Base-by-base conservation (phyloP, 2,329 filamentous ascomycete genomes). In the Penicillium hesseltinei region DNA sequence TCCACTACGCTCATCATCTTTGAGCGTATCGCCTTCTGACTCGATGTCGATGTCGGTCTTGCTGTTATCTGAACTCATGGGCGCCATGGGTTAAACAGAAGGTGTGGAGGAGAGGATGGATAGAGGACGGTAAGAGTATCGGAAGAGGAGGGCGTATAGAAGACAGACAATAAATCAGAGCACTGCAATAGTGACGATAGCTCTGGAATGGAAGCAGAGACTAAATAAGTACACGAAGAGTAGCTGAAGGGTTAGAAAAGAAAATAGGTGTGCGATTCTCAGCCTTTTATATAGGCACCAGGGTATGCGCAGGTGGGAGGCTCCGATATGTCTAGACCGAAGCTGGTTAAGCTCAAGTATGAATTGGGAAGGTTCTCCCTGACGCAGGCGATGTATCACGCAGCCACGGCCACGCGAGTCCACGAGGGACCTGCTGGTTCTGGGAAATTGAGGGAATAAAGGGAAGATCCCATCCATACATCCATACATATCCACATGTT, bases 31-130 rank as follows among this genome's bases (percentile, higher is more conserved):
- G 23, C 48, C 25, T 27, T 59, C 57, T 4, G 58, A 48, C 33
- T 66, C 62, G 36, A 64, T 49, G 10, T 63, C 62, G 23, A 55
- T 4, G n/a, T 60, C 60, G 13, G 33, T n/a, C 44, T 47, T 61
- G 40, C 39, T 38, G 21, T 62, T 42, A 15, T 43, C 51, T 29
- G 57, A 6, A 23, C 51, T 51, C 64, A 67, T 67, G 47, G 39
- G 4, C 44, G 57, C 45, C 56, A 38, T 35, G 29, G 36, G 8
- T 33, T 27, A 13, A 43, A 25, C 10, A 4, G 23, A 27, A 17
- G 10, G 29, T 6, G n/a, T n/a, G 45, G 25, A 31, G 17, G 38
- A 39, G 40, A 25, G 10, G 29, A 19, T 29, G 11, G 39, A 36
- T 5, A 35, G 29, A 27, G 25, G 35, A 36, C 17, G 10, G 36